Evolutionary conservation across 2,329 filamentous ascomycete species (phyloP).

Genomic region (Graphilbum sp.): DNA sequence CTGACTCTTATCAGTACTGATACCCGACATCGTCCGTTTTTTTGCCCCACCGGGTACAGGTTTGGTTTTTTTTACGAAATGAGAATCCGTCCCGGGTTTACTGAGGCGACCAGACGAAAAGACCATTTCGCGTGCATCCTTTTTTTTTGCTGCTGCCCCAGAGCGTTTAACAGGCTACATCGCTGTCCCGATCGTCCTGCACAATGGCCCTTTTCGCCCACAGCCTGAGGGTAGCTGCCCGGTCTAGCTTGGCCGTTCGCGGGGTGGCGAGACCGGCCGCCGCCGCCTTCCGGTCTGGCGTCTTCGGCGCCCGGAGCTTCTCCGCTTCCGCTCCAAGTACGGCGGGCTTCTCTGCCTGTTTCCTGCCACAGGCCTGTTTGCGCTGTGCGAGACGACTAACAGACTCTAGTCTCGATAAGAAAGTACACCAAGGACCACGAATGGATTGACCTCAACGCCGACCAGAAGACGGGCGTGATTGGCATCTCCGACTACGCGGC

Average conservation of each 20-base stretch:
- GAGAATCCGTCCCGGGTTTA: too few relatives aligned
- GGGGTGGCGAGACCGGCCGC: conserved; percentile 17
- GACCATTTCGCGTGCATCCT: too few relatives aligned
- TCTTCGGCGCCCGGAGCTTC: conserved; percentile 25
- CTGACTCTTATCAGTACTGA: not conserved
- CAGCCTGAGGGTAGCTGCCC: conserved; percentile 29
- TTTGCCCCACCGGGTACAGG: conserved; percentile 2
- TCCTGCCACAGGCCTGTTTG: conserved; percentile 3
- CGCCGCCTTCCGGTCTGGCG: conserved; percentile 13
- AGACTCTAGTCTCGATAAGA: conserved; percentile 45
- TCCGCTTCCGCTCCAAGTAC: conserved; percentile 27
- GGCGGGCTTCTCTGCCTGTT: conserved; percentile 9
- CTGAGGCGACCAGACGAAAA: too few relatives aligned
- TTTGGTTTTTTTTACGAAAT: not conserved
- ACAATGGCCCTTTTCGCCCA: conserved; percentile 47
- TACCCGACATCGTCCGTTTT: conserved; percentile 7
- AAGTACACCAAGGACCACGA: conserved; percentile 96
- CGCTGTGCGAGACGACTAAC: not conserved
- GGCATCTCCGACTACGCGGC: conserved; percentile 90
- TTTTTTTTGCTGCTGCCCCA: too few relatives aligned
- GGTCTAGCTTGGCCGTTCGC: conserved; percentile 27
- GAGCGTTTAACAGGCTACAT: not conserved
- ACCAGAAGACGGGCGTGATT: conserved; percentile 63
- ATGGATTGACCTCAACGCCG: conserved; percentile 80
- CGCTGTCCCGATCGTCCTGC: not conserved